These are phyloP conservation scores for Penicillium sclerotiorum DNA, from an alignment of 2,329 filamentous ascomycete species.

Conservation along the genomic window DNA sequence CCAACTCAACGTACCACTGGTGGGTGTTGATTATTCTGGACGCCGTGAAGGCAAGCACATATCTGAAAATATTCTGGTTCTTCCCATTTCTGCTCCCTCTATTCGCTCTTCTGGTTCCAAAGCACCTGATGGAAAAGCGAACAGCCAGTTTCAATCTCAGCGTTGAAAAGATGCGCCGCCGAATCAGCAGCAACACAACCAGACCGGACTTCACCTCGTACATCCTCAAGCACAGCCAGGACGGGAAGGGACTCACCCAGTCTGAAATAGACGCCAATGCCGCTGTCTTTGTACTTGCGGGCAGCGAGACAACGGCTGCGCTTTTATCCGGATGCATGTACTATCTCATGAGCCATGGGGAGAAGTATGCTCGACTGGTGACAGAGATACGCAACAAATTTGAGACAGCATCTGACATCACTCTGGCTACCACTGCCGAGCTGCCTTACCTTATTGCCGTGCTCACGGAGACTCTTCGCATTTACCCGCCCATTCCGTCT, in stretches of 20 bases:
- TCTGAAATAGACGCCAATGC: constrained; percentile 28
- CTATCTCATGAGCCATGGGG: constrained; percentile 25
- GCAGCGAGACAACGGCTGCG: constrained; percentile 30
- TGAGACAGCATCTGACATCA: constrained; percentile 18
- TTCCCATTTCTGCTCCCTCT: constrained; percentile 21
- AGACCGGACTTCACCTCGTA: constrained; percentile 30
- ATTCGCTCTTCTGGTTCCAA: constrained; percentile 18
- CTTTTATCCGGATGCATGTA: constrained; percentile 25
- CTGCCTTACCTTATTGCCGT: constrained; percentile 31
- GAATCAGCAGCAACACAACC: constrained; percentile 15
- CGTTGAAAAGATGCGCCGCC: constrained; percentile 24
- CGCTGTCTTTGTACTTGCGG: constrained; percentile 26
- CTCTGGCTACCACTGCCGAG: constrained; percentile 12
- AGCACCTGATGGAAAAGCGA: constrained; percentile 18
- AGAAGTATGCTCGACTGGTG: constrained; percentile 21
- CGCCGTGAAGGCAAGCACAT: constrained; percentile 25
- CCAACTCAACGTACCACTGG: constrained; percentile 28
- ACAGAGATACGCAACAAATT: too few species aligned
- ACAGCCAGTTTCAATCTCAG: constrained; percentile 19
- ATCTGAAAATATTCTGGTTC: constrained; percentile 24
- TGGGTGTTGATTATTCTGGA: constrained; percentile 34
- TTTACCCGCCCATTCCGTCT: constrained; percentile 33
- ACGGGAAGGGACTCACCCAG: constrained; percentile 16
- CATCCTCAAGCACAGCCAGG: constrained; percentile 24
- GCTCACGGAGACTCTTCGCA: constrained; percentile 28